phyloP scores from a whole-genome alignment of 78 protist genomes.

The Guillardia theta region DNA sequence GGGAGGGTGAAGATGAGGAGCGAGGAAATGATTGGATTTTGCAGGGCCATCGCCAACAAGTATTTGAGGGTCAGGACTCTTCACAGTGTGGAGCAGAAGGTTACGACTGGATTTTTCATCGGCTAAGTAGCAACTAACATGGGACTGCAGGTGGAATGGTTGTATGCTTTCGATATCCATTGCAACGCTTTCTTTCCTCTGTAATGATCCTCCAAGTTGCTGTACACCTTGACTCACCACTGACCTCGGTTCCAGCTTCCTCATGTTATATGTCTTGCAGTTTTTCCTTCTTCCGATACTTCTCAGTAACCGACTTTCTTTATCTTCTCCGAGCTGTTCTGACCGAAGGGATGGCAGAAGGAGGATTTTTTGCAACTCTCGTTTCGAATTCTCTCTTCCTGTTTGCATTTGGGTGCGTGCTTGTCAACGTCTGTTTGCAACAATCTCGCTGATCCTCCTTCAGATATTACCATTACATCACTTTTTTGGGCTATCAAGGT shows the following conservation, averaged over 20 bases:
- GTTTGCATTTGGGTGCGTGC: slow-evolving; percentile 65
- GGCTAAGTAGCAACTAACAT: too few relatives aligned
- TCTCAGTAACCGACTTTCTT: background rate
- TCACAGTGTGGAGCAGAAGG: too few relatives aligned
- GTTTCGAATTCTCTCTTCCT: slow-evolving; percentile 74
- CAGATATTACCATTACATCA: slow-evolving; percentile 85
- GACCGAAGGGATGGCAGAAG: background rate
- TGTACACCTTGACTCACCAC: too few relatives aligned
- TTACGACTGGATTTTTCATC: too few relatives aligned
- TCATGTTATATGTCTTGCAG: slow-evolving; percentile 79
- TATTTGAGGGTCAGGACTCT: background rate
- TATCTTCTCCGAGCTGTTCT: background rate
- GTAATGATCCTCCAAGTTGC: too few relatives aligned
- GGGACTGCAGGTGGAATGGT: slow-evolving; percentile 87
- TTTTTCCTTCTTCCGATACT: slow-evolving; percentile 13
- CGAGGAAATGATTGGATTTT: background rate
- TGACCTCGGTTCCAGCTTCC: too few relatives aligned
- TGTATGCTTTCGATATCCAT: slow-evolving; percentile 93
- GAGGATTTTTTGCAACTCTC: background rate
- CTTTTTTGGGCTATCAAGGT: slow-evolving; percentile 88
- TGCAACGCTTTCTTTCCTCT: slow-evolving; percentile 92
- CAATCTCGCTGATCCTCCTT: too few relatives aligned
- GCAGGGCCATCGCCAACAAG: background rate
- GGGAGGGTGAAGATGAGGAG: background rate
- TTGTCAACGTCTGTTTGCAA: too few relatives aligned